Conservation (phyloP, 495 filamentous ascomycete genomes). For the Neurospora tetrasperma region DNA sequence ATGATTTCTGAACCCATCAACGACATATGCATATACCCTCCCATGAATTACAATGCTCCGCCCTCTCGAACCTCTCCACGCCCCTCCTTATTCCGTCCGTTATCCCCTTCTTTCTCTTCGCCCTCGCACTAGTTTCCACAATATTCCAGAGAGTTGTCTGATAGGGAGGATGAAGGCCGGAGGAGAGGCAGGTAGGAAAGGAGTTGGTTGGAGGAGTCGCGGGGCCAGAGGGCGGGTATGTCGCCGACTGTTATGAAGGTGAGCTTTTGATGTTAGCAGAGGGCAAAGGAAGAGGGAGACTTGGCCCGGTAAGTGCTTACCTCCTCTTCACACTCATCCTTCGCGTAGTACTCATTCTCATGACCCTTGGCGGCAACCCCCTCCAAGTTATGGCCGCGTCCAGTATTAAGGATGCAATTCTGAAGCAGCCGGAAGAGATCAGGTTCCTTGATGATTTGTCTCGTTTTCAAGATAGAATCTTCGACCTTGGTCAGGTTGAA, state of each 20-base stretch:
- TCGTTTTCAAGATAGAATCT: constrained; percentile 36
- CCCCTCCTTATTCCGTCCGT: neutral
- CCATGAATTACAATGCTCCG: neutral
- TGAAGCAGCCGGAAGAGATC: constrained; percentile 51
- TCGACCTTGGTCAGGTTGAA: constrained; percentile 44
- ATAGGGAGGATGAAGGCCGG: constrained; percentile 28
- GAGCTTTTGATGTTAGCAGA: too few species aligned
- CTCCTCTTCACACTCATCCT: constrained; percentile 23
- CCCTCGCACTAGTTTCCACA: neutral
- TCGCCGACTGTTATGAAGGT: constrained; percentile 40
- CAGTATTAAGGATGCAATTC: too few species aligned
- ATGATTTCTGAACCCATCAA: constrained; percentile 47
- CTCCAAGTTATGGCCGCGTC: too few species aligned
- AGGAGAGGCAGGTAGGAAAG: constrained; percentile 49
- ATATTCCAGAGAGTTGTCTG: too few species aligned
- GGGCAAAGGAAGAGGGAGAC: too few species aligned
- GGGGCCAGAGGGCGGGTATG: constrained; percentile 60
- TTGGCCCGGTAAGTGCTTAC: constrained; percentile 5
- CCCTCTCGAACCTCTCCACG: neutral
- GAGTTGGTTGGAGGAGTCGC: constrained; percentile 53
- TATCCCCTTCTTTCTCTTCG: neutral
- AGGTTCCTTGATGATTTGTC: constrained; percentile 41
- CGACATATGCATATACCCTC: constrained; percentile 49
- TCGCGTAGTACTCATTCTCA: neutral
- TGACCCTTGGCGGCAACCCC: constrained; percentile 35